phyloP scores from a whole-genome alignment of 2,329 filamentous ascomycete species.

The Xylariaceae sp. region DNA sequence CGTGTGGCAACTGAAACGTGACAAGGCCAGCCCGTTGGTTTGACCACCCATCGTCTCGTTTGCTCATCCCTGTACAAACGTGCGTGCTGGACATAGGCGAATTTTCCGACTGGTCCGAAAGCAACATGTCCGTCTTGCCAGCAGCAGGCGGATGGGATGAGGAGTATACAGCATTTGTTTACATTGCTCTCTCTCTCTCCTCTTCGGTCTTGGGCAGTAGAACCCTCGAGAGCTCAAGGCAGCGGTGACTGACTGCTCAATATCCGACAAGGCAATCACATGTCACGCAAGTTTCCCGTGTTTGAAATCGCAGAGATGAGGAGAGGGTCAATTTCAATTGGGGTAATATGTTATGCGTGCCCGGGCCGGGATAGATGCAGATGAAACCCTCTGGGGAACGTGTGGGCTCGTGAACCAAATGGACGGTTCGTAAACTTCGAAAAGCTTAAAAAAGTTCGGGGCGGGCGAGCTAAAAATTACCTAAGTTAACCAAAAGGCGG shows the following conservation, averaged over 20 bases:
- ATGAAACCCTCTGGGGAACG: neutral
- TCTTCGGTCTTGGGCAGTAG: too few relatives aligned
- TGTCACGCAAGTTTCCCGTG: conserved; percentile 1
- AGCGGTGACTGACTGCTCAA: neutral
- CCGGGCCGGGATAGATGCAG: conserved; percentile 8
- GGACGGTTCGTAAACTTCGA: neutral
- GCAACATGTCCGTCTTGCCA: neutral
- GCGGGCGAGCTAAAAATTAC: conserved; percentile 11
- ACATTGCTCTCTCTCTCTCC: neutral
- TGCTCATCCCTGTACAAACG: conserved; percentile 13
- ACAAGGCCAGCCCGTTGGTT: conserved; percentile 6
- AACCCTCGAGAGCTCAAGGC: too few relatives aligned
- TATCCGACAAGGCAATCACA: conserved; percentile 3
- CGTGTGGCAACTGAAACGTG: conserved; percentile 10
- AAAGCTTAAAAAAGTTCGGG: neutral
- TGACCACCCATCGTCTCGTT: conserved; percentile 4
- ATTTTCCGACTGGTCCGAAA: conserved; percentile 16
- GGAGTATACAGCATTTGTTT: neutral
- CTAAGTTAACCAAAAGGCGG: conserved; percentile 11
- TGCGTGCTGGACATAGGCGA: conserved; percentile 17
- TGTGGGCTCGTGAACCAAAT: conserved; percentile 1
- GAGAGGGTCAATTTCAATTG: conserved; percentile 16
- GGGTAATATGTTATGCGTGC: conserved; percentile 18
- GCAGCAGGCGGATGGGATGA: neutral
- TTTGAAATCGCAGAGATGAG: neutral